Evolutionary conservation across 1,284 basidiomycete species (phyloP).

Genomic region (Limonomyces culmigenus): DNA sequence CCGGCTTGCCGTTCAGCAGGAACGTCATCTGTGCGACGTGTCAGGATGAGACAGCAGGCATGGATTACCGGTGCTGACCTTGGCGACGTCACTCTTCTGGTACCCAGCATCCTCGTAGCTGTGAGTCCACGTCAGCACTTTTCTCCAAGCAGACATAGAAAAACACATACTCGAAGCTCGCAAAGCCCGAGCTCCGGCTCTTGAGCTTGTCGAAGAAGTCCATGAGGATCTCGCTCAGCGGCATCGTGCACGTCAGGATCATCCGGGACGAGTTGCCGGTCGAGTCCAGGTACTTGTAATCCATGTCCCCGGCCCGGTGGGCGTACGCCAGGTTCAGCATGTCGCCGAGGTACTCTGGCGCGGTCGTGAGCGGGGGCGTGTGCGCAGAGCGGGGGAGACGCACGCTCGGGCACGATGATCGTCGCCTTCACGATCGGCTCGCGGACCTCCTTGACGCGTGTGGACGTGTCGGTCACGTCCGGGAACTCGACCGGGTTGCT

Average conservation of each 20-base stretch:
- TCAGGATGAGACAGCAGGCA: no score
- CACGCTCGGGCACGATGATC: slow-evolving; percentile 83
- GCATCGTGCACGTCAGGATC: slow-evolving; percentile 69
- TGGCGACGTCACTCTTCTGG: slow-evolving; percentile 59
- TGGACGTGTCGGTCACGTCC: slow-evolving; percentile 48
- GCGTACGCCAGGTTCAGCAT: slow-evolving; percentile 86
- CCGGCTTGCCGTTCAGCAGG: slow-evolving; percentile 70
- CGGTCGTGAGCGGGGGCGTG: neutral
- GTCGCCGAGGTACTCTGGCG: slow-evolving; percentile 63
- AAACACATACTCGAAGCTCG: slow-evolving; percentile 69
- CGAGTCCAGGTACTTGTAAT: slow-evolving; percentile 48
- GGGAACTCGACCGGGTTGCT: slow-evolving; percentile 93
- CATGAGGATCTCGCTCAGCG: slow-evolving; percentile 81
- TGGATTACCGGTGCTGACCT: no score
- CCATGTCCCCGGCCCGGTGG: slow-evolving; percentile 63
- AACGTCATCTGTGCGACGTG: slow-evolving; percentile 53
- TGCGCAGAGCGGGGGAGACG: slow-evolving; percentile 6
- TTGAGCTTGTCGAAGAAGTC: slow-evolving; percentile 91
- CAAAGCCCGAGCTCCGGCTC: slow-evolving; percentile 80
- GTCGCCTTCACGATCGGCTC: slow-evolving; percentile 86
- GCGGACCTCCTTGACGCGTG: slow-evolving; percentile 57
- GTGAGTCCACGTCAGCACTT: slow-evolving; percentile 5
- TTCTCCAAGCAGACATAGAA: slow-evolving; percentile 2
- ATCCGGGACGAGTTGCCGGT: slow-evolving; percentile 32
- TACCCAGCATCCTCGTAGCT: slow-evolving; percentile 91